phyloP scores from a whole-genome alignment of 179 eudicot genomes.

The Carnegiea gigantea region DNA sequence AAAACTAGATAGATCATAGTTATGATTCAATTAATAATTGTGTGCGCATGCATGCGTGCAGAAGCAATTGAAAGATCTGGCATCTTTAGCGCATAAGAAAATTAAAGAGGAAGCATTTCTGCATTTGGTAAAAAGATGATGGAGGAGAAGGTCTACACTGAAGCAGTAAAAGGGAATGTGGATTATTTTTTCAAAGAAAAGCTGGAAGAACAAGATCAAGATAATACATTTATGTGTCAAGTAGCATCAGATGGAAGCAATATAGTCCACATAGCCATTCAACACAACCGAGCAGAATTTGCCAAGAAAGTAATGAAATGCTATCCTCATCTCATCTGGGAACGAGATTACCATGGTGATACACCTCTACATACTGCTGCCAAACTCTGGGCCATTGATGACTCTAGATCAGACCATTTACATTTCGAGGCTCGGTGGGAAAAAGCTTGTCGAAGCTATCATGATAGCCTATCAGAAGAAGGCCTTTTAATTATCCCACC shows the following conservation, averaged over 20 bases:
- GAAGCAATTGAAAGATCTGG: not conserved
- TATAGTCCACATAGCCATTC: constrained; percentile 13
- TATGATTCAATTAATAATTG: not conserved
- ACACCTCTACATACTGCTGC: constrained; percentile 22
- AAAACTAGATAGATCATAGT: too few species aligned
- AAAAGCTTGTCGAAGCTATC: not conserved
- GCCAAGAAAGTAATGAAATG: not conserved
- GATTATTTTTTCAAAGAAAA: not conserved
- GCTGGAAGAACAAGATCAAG: too few species aligned
- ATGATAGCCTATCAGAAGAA: not conserved
- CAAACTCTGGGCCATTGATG: not conserved
- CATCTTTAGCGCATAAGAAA: not conserved
- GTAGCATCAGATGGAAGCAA: constrained; percentile 14
- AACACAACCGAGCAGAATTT: not conserved
- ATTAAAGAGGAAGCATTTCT: not conserved
- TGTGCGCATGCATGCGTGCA: not conserved
- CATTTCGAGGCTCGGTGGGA: not conserved
- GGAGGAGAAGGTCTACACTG: not conserved
- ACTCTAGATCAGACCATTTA: not conserved
- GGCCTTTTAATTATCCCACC: not conserved
- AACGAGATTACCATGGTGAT: constrained; percentile 18
- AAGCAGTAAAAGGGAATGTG: not conserved
- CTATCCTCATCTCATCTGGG: constrained; percentile 12
- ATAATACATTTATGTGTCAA: too few species aligned
- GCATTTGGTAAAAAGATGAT: not conserved